Conservation (phyloP, 2,329 filamentous ascomycete species). For the Rhinocladiella mackenziei region DNA sequence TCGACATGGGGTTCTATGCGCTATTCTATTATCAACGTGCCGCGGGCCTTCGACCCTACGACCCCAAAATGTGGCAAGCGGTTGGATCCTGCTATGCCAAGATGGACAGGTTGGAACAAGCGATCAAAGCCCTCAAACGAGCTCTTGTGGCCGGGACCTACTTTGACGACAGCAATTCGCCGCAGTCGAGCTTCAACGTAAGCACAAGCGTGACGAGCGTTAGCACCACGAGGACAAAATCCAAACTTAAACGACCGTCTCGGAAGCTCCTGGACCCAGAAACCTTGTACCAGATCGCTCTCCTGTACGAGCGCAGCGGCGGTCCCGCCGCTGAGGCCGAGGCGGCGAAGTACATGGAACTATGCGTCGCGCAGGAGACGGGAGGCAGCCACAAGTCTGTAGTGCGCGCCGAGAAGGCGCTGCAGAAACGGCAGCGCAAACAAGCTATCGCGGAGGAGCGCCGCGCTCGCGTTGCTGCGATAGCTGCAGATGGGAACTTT, state of each 20-base stretch:
- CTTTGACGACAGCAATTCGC: constrained; percentile 60
- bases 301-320: constrained; percentile 76
- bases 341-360: constrained; percentile 85
- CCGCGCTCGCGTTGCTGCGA: constrained; percentile 6
- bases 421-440: constrained; percentile 17
- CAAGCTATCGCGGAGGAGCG: constrained; percentile 20
- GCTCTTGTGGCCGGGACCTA: constrained; percentile 84
- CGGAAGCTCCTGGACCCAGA: constrained; percentile 76
- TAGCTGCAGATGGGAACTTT: constrained; percentile 8
- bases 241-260: constrained; percentile 10
- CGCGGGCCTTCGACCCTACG: constrained; percentile 86
- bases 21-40: constrained; percentile 97
- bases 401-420: constrained; percentile 18
- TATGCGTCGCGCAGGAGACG: constrained; percentile 88
- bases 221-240: constrained; percentile 4
- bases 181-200: constrained; percentile 29
- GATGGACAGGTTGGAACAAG: constrained; percentile 80
- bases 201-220: constrained; percentile 9
- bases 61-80: constrained; percentile 98
- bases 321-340: constrained; percentile 66
- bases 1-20: constrained; percentile 97
- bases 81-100: constrained; percentile 88
- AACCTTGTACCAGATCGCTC: constrained; percentile 81
- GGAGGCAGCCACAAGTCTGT: constrained; percentile 50
- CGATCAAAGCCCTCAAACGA: constrained; percentile 91